phyloP scores from a whole-genome alignment of 176 grass and related monocot species.

The Carex myosuroides region DNA sequence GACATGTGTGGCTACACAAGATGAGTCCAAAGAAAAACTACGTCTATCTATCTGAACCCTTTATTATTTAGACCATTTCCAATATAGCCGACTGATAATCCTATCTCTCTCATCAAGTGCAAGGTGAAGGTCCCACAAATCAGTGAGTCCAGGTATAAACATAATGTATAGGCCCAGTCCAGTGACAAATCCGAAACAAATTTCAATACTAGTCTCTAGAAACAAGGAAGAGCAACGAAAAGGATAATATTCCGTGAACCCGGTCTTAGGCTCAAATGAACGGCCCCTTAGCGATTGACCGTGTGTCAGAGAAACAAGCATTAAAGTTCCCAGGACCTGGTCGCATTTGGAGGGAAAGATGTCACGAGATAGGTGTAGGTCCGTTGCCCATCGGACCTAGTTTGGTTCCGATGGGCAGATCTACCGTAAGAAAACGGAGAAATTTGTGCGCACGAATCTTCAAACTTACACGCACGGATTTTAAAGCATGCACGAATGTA shows the following conservation, averaged over 20 bases:
- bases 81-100: not conserved
- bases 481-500: too few relatives aligned
- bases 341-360: not conserved
- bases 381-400: too few relatives aligned
- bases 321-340: not conserved
- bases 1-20: constrained; percentile 20
- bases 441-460: too few relatives aligned
- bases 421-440: too few relatives aligned
- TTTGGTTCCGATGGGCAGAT: too few relatives aligned
- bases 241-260: not conserved
- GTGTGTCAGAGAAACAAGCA: not conserved
- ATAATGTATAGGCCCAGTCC: not conserved
- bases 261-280: not conserved
- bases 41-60: not conserved
- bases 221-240: not conserved
- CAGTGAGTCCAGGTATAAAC: not conserved
- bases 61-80: not conserved
- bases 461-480: too few relatives aligned
- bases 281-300: too few relatives aligned
- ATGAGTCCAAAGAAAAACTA: not conserved
- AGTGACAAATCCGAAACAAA: not conserved
- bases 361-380: too few relatives aligned
- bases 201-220: not conserved
- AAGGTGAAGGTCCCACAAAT: not conserved
- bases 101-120: not conserved